Conservation (phyloP, 495 filamentous ascomycete species). For the Glarea lozoyensis region DNA sequence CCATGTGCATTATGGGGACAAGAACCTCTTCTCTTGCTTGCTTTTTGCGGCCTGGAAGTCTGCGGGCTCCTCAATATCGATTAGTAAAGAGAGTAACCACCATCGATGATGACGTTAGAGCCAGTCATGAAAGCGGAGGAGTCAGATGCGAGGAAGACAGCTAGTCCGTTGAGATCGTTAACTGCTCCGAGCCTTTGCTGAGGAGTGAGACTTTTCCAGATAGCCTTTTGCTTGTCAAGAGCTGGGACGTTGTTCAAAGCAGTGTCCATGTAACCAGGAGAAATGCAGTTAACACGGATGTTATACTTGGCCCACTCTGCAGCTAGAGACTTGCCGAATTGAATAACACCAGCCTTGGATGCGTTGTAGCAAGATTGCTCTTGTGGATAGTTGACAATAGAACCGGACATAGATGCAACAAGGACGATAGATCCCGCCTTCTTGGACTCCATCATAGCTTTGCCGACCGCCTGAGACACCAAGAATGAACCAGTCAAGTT, state of each 20-base stretch:
- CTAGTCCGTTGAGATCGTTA: conserved; percentile 66
- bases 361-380: conserved; percentile 74
- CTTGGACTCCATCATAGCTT: conserved; percentile 53
- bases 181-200: conserved; percentile 62
- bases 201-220: conserved; percentile 70
- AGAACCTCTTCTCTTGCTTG: not conserved
- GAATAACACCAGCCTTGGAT: conserved; percentile 71
- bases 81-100: conserved; percentile 40
- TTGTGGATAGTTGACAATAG: conserved; percentile 72
- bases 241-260: conserved; percentile 64
- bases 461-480: conserved; percentile 54
- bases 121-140: conserved; percentile 73
- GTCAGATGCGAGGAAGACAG: conserved; percentile 69
- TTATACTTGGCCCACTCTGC: conserved; percentile 71
- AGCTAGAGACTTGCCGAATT: conserved; percentile 66
- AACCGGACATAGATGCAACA: conserved; percentile 70
- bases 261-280: conserved; percentile 73
- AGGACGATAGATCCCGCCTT: conserved; percentile 65
- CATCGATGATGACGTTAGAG: conserved; percentile 65
- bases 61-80: conserved; percentile 13
- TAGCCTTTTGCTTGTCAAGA: conserved; percentile 66
- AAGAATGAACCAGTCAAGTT: conserved; percentile 68
- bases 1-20: not conserved
- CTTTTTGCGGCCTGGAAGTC: not conserved
- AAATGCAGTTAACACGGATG: conserved; percentile 72